phyloP scores from a whole-genome alignment of 495 filamentous ascomycete species.

The Xylaria nigripes region DNA sequence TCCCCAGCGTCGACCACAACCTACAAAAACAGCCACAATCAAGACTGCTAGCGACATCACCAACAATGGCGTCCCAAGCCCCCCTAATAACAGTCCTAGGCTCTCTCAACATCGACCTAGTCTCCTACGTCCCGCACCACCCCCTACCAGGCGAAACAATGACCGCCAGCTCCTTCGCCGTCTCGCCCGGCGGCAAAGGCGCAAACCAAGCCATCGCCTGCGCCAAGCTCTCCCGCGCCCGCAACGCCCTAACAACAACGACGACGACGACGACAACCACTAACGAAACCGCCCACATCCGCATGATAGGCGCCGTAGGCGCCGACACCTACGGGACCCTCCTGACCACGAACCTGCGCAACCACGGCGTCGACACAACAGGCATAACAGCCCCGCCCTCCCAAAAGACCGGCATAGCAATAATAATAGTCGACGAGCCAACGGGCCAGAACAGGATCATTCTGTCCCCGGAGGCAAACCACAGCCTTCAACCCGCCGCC shows the following conservation, averaged over 20 bases:
- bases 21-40: too few relatives aligned
- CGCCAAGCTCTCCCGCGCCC: constrained; percentile 38
- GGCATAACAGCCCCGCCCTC: constrained; percentile 42
- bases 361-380: constrained; percentile 55
- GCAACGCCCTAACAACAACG: background rate
- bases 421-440: constrained; percentile 71
- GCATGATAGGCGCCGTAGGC: constrained; percentile 82
- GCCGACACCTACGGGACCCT: constrained; percentile 52
- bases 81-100: constrained; percentile 70
- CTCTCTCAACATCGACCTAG: constrained; percentile 88
- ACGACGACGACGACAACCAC: constrained; percentile 20
- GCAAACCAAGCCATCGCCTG: constrained; percentile 91
- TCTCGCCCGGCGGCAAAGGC: constrained; percentile 84
- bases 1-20: background rate
- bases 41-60: too few relatives aligned
- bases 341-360: constrained; percentile 43
- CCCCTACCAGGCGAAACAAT: constrained; percentile 82
- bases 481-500: constrained; percentile 23
- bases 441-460: constrained; percentile 85
- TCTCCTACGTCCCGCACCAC: constrained; percentile 75
- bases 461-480: constrained; percentile 73
- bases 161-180: constrained; percentile 66
- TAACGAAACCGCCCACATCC: constrained; percentile 48
- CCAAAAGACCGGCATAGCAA: constrained; percentile 66
- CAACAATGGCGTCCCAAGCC: constrained; percentile 31